Evolutionary conservation across 305 asterid genomes (phyloP), one percentile per base, ranked within the genome.

Genomic region (Solanum hybrid): DNA sequence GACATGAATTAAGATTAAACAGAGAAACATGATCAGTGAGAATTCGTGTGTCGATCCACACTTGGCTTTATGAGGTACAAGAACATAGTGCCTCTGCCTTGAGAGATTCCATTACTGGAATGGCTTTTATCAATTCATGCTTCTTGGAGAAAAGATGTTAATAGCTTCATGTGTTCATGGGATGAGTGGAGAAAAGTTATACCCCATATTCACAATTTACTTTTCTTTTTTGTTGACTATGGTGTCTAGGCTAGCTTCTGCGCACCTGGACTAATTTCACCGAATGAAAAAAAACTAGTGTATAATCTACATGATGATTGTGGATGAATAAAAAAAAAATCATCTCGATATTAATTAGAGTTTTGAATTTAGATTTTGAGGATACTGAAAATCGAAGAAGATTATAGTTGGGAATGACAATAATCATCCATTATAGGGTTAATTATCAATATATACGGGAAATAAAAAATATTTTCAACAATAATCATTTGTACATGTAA

Each of bases 31-130:
- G 3, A 1, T 22, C 0, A 22, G 12, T 22, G 4, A 60, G 12
- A n/a, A 60, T 60, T 60, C 5, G 4, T 60, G 0, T 2, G 5
- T 60, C 24, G 12, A 22, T 56, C 1, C 72, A 0, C 4, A 8
- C 5, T 60, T 22, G 12, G 13, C 72, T 22, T 64, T 22, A 42
- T n/a, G 0, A 22, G 27, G 73, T 64, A 64, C 27, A 64, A 64
- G 27, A 64, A 22, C 73, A 64, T 4, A 60, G 71, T 60, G 71
- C 60, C 19, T 45, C 60, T 45, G 60, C 60, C 60, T 92, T 91
- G 75, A 92, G 98, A 88, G 96, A 96, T 88, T 91, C 96, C 31
- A 93, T 96, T 73, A 94, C 95, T 95, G 98, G 98, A 94, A 93
- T 88, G 97, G 96, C 88, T 96, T 40, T 94, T 77, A 89, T 94